Conservation (phyloP, 768 basidiomycete species). For the Pseudohyphozyma bogoriensis region DNA sequence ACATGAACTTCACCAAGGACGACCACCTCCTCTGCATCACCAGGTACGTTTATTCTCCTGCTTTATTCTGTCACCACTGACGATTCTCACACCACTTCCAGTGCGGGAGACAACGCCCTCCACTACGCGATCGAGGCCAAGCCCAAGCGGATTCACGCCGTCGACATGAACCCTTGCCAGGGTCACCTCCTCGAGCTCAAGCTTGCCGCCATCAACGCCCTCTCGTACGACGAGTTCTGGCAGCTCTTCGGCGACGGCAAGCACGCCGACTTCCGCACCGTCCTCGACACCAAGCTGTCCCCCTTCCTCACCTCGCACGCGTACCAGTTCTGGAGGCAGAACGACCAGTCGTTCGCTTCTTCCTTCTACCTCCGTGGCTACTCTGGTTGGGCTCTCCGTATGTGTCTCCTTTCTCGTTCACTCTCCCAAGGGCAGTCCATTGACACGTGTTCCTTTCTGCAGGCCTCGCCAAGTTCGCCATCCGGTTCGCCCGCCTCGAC, state of each 20-base stretch:
- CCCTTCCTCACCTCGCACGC: constrained; percentile 61
- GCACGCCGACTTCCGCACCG: constrained; percentile 50
- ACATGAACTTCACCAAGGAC: constrained; percentile 49
- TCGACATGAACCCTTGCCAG: constrained; percentile 60
- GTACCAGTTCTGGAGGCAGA: constrained; percentile 65
- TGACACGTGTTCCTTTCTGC: too few relatives aligned
- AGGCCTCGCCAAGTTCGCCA: constrained; percentile 51
- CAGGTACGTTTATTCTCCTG: constrained; percentile 33
- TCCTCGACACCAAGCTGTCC: constrained; percentile 53
- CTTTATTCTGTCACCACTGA: too few relatives aligned
- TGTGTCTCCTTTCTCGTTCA: too few relatives aligned
- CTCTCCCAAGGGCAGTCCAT: too few relatives aligned
- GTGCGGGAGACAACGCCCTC: constrained; percentile 65
- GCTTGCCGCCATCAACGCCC: constrained; percentile 51
- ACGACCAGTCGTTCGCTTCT: constrained; percentile 44
- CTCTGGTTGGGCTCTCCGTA: constrained; percentile 39
- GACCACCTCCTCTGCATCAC: constrained; percentile 67
- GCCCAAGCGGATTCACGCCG: constrained; percentile 50
- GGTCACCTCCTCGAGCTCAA: constrained; percentile 65
- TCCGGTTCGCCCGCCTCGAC: constrained; percentile 52
- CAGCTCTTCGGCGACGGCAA: constrained; percentile 57
- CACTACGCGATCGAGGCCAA: constrained; percentile 63
- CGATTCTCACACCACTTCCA: not conserved
- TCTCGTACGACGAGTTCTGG: constrained; percentile 56
- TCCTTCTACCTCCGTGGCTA: constrained; percentile 64